These are phyloP conservation scores for Oehlia diaphana DNA, from an alignment of 192 early-diverging fungal genomes.

Conservation along the genomic window DNA sequence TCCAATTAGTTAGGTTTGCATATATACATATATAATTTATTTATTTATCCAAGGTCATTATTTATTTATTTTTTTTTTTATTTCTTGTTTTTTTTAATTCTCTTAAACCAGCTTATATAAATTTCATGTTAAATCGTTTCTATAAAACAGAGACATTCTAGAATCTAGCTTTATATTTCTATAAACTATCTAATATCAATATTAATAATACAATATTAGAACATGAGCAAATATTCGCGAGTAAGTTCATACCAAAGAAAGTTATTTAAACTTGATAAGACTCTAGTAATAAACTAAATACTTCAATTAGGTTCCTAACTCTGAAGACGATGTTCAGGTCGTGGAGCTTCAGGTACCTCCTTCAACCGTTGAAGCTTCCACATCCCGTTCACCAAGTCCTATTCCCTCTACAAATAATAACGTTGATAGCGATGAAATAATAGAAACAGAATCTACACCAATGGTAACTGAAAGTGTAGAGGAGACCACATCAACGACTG, in stretches of 20 bases:
- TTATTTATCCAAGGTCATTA: background rate
- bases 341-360: slow-evolving; percentile 23
- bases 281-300: background rate
- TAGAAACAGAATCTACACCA: slow-evolving; percentile 19
- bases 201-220: background rate
- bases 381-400: slow-evolving; percentile 12
- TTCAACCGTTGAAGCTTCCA: background rate
- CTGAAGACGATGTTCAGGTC: slow-evolving; percentile 18
- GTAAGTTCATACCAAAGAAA: background rate
- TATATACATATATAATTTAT: too few species aligned
- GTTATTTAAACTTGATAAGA: background rate
- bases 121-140: background rate
- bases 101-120: too few species aligned
- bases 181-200: background rate
- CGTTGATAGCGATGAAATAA: slow-evolving; percentile 7
- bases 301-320: slow-evolving; percentile 10
- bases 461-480: slow-evolving; percentile 7
- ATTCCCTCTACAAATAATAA: background rate
- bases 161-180: background rate
- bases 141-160: background rate
- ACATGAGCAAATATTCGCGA: slow-evolving; percentile 25
- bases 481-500: background rate
- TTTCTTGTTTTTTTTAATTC: background rate
- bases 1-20: too few species aligned
- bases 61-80: background rate